Percentiles rank a stretch among this genome's conserved stretches.
Conservation (phyloP, 2,329 filamentous ascomycete genomes). For the Phaeomoniella chlamydospora region DNA sequence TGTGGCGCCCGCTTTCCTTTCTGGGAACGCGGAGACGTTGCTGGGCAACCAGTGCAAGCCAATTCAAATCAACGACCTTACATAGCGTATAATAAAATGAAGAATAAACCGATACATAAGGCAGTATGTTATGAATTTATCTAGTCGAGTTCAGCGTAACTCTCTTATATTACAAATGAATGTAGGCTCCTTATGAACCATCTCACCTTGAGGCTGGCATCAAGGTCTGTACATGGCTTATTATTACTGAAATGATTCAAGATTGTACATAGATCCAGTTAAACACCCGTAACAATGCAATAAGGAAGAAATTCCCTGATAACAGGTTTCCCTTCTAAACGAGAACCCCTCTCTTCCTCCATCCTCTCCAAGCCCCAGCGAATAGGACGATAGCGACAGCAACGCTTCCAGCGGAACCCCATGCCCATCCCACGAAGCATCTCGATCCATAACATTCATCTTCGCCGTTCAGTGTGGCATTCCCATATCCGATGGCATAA, state of each 20-base stretch:
- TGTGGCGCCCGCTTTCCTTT: neutral
- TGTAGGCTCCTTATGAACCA: no score
- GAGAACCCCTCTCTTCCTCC: conserved; percentile 62
- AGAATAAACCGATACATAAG: no score
- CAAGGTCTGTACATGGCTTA: no score
- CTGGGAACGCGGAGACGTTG: neutral
- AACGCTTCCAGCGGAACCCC: conserved; percentile 54
- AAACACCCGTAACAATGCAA: neutral
- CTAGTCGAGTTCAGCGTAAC: neutral
- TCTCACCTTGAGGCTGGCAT: no score
- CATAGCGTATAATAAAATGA: no score
- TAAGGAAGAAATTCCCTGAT: neutral
- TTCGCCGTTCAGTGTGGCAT: conserved; percentile 15
- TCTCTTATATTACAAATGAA: no score
- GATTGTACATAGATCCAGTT: no score
- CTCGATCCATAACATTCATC: conserved; percentile 64
- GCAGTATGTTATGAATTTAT: no score
- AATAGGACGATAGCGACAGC: conserved; percentile 63
- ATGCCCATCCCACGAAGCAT: conserved; percentile 87
- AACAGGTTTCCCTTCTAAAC: conserved; percentile 28
- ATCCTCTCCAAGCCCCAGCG: conserved; percentile 73
- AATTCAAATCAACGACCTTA: no score
- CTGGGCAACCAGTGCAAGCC: neutral
- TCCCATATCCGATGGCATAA: conserved; percentile 47
- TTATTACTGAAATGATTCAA: no score